Conservation (phyloP, 2,329 filamentous ascomycete species). For the Penicillium vulpinum region DNA sequence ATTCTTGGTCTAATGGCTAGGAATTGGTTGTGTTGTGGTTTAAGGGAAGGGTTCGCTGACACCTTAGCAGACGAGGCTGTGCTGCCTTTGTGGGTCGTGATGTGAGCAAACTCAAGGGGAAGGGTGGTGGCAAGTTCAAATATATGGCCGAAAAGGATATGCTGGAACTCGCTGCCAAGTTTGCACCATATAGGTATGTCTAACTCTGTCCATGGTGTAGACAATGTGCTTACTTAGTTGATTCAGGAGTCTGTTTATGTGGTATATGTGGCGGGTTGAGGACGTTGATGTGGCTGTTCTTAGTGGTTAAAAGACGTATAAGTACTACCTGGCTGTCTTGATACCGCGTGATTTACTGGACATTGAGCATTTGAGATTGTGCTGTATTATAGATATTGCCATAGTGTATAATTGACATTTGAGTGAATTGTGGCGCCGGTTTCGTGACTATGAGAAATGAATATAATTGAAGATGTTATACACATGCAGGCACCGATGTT, state of each 20-base stretch:
- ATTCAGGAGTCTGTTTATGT: constrained; percentile 83
- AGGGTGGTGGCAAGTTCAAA: constrained; percentile 88
- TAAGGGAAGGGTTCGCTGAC: constrained; percentile 4
- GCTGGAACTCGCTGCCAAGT: constrained; percentile 75
- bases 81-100: constrained; percentile 82
- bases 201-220: background rate
- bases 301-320: constrained; percentile 17
- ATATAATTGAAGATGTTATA: background rate
- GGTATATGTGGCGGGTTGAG: constrained; percentile 93
- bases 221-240: constrained; percentile 17
- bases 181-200: constrained; percentile 72
- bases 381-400: background rate
- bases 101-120: constrained; percentile 77
- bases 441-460: background rate
- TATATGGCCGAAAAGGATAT: constrained; percentile 96
- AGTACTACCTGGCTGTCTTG: background rate
- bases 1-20: background rate
- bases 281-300: constrained; percentile 69
- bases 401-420: background rate
- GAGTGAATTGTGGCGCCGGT: background rate
- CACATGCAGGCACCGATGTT: background rate
- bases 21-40: background rate
- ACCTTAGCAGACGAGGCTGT: constrained; percentile 67
- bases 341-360: background rate
- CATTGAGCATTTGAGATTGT: background rate